Evolutionary conservation across 2,329 filamentous ascomycete genomes (phyloP).

Genomic region (Pseudocercospora pini-densiflorae): DNA sequence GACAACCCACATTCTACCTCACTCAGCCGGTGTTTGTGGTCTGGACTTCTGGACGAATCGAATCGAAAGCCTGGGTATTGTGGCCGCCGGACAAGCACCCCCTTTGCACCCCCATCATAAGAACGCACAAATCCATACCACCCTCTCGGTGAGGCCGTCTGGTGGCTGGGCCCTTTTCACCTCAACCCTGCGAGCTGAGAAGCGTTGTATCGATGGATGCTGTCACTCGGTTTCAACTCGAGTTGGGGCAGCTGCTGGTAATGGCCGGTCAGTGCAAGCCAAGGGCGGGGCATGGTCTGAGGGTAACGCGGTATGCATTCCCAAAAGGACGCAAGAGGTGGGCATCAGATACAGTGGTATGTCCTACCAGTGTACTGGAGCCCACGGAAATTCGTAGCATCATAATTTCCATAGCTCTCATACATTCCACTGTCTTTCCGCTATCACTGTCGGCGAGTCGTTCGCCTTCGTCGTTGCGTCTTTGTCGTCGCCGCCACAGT

Average conservation of each 20-base stretch:
- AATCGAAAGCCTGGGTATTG: not conserved
- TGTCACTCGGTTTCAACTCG: not conserved
- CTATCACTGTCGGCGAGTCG: not conserved
- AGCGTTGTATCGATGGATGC: slow-evolving; percentile 2
- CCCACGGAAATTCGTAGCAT: not conserved
- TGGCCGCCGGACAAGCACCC: not conserved
- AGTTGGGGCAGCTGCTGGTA: not conserved
- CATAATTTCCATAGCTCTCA: too few species aligned
- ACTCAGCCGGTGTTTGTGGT: not conserved
- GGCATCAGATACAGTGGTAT: not conserved
- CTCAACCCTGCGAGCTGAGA: not conserved
- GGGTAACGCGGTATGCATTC: not conserved
- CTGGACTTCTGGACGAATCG: not conserved
- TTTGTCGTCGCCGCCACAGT: not conserved
- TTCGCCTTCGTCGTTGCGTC: not conserved
- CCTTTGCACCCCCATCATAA: not conserved
- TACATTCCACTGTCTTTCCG: too few species aligned
- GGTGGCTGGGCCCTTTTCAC: not conserved
- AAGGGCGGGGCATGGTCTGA: not conserved
- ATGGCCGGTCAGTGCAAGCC: not conserved
- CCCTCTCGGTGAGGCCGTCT: slow-evolving; percentile 1
- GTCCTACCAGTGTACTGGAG: not conserved
- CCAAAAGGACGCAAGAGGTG: not conserved
- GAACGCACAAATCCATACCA: not conserved
- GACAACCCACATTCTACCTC: not conserved